Conservation (phyloP, 257 asterid species). For the Nyctanthes arbortristis region DNA sequence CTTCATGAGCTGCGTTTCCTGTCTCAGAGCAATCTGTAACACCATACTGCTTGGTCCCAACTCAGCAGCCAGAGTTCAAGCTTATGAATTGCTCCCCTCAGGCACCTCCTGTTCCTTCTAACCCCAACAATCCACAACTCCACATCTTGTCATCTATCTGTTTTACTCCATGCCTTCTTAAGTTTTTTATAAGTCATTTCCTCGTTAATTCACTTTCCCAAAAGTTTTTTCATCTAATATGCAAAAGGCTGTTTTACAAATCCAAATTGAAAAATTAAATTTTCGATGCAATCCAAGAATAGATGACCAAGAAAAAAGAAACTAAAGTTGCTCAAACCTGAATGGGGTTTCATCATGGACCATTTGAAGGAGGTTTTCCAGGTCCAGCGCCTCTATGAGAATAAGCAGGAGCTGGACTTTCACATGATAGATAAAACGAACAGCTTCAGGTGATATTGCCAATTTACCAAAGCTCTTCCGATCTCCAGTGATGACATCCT, state of each 20-base stretch:
- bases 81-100: not conserved
- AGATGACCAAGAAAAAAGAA: conserved; percentile 9
- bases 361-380: conserved; percentile 92
- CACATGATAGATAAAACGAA: conserved; percentile 59
- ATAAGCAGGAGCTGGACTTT: conserved; percentile 81
- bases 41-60: too few relatives aligned
- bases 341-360: conserved; percentile 77
- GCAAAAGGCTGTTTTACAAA: not conserved
- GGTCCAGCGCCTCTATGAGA: conserved; percentile 83
- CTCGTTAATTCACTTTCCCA: not conserved
- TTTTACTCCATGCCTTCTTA: not conserved
- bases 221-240: not conserved
- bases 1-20: too few relatives aligned
- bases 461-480: conserved; percentile 74
- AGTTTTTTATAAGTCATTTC: not conserved
- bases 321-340: conserved; percentile 53
- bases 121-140: not conserved
- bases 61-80: not conserved
- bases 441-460: conserved; percentile 76
- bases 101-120: not conserved
- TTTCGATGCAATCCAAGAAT: conserved; percentile 8
- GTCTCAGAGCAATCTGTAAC: too few relatives aligned
- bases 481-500: conserved; percentile 74
- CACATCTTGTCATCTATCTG: not conserved
- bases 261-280: conserved; percentile 7